These are phyloP conservation scores for Lentinula novae-zelandiae DNA, from an alignment of 1,284 basidiomycete species.

Conservation along the genomic window DNA sequence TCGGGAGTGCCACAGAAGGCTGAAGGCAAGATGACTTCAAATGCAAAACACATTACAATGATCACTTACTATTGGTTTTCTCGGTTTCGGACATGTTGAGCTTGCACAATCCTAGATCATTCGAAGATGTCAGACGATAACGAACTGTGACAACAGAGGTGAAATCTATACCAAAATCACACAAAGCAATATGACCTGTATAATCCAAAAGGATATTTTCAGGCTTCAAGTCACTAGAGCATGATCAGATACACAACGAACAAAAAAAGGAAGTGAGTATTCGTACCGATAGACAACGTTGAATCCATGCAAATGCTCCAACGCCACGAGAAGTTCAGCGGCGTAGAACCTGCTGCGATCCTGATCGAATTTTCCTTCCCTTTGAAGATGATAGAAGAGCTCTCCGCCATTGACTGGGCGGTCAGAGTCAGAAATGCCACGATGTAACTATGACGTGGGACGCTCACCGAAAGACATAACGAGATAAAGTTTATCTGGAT, in stretches of 20 bases:
- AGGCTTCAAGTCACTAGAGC: constrained; percentile 84
- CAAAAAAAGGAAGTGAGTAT: neutral
- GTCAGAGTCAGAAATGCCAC: constrained; percentile 4
- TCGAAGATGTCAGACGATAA: constrained; percentile 2
- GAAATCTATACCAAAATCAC: constrained; percentile 75
- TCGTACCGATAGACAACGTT: constrained; percentile 94
- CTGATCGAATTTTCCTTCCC: constrained; percentile 96
- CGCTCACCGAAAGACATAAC: constrained; percentile 88
- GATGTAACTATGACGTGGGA: neutral
- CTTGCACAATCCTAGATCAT: constrained; percentile 80
- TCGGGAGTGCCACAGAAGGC: constrained; percentile 99
- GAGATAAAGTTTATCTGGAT: constrained; percentile 95
- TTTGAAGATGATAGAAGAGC: constrained; percentile 95
- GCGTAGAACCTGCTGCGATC: constrained; percentile 93
- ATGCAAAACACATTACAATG: constrained; percentile 3
- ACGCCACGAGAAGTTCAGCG: constrained; percentile 89
- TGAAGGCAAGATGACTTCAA: constrained; percentile 27
- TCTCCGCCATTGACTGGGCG: constrained; percentile 90
- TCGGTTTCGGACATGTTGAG: constrained; percentile 98
- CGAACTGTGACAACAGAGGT: no score
- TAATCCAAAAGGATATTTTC: constrained; percentile 98
- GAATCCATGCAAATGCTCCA: constrained; percentile 96
- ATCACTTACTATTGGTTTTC: constrained; percentile 89
- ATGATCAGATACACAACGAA: neutral
- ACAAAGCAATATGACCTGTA: constrained; percentile 96